These are phyloP conservation scores for Pichia nanzhaoensis DNA, from an alignment of 805 yeast species.

Conservation along the genomic window DNA sequence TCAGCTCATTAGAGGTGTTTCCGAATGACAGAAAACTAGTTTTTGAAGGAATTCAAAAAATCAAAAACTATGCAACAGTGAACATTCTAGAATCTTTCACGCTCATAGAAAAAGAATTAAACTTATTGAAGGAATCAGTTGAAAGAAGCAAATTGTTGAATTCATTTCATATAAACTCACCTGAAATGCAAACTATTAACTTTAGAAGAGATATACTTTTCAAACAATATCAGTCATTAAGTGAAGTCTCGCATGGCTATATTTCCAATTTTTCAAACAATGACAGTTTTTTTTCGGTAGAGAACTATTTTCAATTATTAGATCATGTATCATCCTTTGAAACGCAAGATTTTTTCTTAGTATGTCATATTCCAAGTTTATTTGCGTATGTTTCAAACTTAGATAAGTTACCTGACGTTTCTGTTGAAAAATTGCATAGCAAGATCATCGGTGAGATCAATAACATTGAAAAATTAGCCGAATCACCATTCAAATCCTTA, in stretches of 20 bases:
- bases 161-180: conserved; percentile 39
- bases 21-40: neutral
- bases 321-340: conserved; percentile 41
- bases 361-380: conserved; percentile 61
- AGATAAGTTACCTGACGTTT: conserved; percentile 30
- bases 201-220: conserved; percentile 59
- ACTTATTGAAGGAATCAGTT: conserved; percentile 45
- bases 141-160: conserved; percentile 44
- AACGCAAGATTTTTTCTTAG: conserved; percentile 55
- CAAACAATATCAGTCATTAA: conserved; percentile 62
- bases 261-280: conserved; percentile 25
- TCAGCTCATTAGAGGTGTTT: neutral
- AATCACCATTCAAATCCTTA: conserved; percentile 43
- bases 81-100: conserved; percentile 44
- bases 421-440: conserved; percentile 34
- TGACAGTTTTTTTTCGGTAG: conserved; percentile 28
- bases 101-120: conserved; percentile 50
- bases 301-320: conserved; percentile 36
- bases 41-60: conserved; percentile 1
- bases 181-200: conserved; percentile 42
- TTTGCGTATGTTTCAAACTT: conserved; percentile 39
- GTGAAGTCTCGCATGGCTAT: conserved; percentile 55
- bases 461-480: conserved; percentile 36
- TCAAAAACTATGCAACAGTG: conserved; percentile 2
- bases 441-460: conserved; percentile 31